Conservation (phyloP, 768 basidiomycete species). For the Mrakia gelida region DNA sequence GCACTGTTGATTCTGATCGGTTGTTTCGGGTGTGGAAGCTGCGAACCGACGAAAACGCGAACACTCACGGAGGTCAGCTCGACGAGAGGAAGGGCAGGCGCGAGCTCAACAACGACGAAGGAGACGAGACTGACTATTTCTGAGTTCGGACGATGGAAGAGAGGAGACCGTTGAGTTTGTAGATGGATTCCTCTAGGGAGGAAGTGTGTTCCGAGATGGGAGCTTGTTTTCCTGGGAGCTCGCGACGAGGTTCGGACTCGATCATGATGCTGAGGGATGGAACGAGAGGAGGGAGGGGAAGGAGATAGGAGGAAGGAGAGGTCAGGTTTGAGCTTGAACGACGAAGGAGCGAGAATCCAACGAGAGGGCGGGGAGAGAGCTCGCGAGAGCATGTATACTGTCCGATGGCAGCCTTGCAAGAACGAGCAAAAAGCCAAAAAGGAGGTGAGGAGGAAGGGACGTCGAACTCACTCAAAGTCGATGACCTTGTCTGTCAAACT, state of each 20-base stretch:
- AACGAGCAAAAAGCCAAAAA: not conserved
- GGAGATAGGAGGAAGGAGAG: constrained; percentile 38
- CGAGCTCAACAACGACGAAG: not conserved
- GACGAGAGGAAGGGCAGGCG: no score
- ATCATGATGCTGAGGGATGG: constrained; percentile 82
- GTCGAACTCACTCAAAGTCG: constrained; percentile 50
- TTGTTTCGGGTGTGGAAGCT: constrained; percentile 94
- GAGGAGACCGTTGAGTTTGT: constrained; percentile 79
- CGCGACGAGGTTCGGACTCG: constrained; percentile 88
- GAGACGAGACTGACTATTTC: constrained; percentile 68
- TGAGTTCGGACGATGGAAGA: constrained; percentile 87
- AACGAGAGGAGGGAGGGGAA: constrained; percentile 51
- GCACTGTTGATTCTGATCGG: constrained; percentile 86
- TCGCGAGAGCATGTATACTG: no score
- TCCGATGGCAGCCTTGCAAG: no score
- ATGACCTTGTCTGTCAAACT: constrained; percentile 83
- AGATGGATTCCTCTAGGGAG: constrained; percentile 91
- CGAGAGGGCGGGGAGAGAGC: no score
- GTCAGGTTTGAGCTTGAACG: not conserved
- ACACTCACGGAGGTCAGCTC: constrained; percentile 6
- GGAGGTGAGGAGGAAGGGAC: not conserved
- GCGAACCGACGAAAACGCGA: constrained; percentile 19
- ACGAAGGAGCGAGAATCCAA: not conserved
- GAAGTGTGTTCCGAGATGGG: constrained; percentile 82
- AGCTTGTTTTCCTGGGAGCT: constrained; percentile 79